Evolutionary conservation across 2,329 filamentous ascomycete species (phyloP), one percentile per base, ranked within the genome.

Genomic region (Teratosphaeria gauchensis): DNA sequence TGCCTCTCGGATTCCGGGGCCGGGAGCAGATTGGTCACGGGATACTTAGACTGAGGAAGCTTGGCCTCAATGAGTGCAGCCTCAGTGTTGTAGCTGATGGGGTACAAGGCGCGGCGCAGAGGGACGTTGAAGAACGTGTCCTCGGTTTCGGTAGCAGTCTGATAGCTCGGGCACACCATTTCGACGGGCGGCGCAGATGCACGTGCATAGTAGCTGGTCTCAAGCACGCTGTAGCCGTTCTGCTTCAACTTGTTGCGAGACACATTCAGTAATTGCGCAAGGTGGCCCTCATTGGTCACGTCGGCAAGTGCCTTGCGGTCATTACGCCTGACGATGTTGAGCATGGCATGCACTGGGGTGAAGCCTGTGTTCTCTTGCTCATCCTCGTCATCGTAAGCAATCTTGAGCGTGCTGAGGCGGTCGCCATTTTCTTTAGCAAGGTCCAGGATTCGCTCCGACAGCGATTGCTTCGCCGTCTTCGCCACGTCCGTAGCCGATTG

Each of bases 181-280:
- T 92, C 85, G 60, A 97, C 86, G 0, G 94, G 94, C 6, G 92
- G 92, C 4, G 94, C 92, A 1, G 88, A 85, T 2, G 88, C 91
- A 14, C 82, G 81, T n/a, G 90, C 88, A 61, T 87, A 80, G 53
- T 85, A 89, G 61, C 90, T 90, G 61, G 89, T 85, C 72, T 99
- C 94, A 33, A 96, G 84, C 19, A 87, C 81, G 56, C 84, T 79
- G 32, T 96, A 82, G 0, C 92, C 90, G 21, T 87, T 85, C 55
- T 85, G 80, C 48, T 82, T 76, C 69, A 88, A 92, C 0, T 80
- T 76, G 56, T 79, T 72, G 42, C 80, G 80, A 0, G 90, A 85
- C 9, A 99, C 84, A 69, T 90, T 96, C 80, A 95, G 84, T 19
- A 99, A 78, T 55, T 81, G 85, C 28, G 52, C 28, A 69, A 99